phyloP scores from a whole-genome alignment of 331 rosid species.

The Malus hybrid region DNA sequence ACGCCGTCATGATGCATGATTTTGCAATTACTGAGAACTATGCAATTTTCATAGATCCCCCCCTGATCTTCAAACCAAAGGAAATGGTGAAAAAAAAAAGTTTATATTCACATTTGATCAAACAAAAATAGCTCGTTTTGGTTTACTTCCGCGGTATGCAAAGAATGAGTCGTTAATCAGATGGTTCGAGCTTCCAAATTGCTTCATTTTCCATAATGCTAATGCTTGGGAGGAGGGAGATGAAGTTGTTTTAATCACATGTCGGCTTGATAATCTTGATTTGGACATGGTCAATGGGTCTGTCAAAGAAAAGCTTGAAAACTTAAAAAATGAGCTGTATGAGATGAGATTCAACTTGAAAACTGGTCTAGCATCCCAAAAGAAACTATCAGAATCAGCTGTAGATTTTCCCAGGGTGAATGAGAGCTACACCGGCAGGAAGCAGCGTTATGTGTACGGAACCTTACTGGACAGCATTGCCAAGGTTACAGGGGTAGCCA shows the following conservation, averaged over 20 bases:
- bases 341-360: conserved; percentile 76
- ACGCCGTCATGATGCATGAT: conserved; percentile 94
- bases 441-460: conserved; percentile 73
- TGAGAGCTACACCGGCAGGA: conserved; percentile 93
- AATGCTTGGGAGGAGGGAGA: conserved; percentile 99
- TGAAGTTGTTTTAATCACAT: conserved; percentile 81
- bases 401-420: conserved; percentile 93
- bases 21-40: conserved; percentile 87
- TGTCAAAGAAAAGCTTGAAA: conserved; percentile 68
- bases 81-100: conserved; percentile 92
- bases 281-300: conserved; percentile 38
- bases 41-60: conserved; percentile 90
- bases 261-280: conserved; percentile 66
- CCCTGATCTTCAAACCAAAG: conserved; percentile 80
- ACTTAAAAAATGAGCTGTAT: conserved; percentile 63
- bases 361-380: conserved; percentile 72
- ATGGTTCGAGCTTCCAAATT: conserved; percentile 98
- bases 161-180: conserved; percentile 65
- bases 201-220: conserved; percentile 96
- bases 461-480: conserved; percentile 67
- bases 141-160: conserved; percentile 92
- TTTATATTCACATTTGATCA: conserved; percentile 69
- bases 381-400: conserved; percentile 60
- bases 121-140: conserved; percentile 85
- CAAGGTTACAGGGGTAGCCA: conserved; percentile 72